These are phyloP conservation scores for Aspergillus sclerotialis DNA, from an alignment of 2,329 filamentous ascomycete genomes.

Conservation along the genomic window DNA sequence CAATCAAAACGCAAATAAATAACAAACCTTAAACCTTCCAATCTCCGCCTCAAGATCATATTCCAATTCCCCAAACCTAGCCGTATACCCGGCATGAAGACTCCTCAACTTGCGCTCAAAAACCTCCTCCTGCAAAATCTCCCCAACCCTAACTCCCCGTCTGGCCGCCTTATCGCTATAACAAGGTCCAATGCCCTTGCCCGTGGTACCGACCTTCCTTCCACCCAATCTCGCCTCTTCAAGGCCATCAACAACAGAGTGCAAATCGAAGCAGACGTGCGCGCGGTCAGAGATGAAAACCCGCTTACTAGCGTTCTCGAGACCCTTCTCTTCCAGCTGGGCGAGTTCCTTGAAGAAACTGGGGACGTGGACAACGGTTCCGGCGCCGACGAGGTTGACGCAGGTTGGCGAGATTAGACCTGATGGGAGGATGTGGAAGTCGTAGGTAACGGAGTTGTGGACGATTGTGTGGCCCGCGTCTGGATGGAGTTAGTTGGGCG, in stretches of 20 bases:
- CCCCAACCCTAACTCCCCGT: constrained; percentile 52
- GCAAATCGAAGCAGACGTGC: constrained; percentile 39
- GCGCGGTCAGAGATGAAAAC: constrained; percentile 42
- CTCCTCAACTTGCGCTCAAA: constrained; percentile 50
- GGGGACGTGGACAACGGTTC: constrained; percentile 41
- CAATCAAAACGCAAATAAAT: neutral
- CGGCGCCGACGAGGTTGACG: constrained; percentile 42
- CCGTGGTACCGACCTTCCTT: constrained; percentile 43
- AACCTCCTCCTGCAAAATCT: constrained; percentile 49
- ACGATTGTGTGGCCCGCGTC: constrained; percentile 44
- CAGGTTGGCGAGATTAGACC: constrained; percentile 39
- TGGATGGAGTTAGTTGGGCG: constrained; percentile 8
- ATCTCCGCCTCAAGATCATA: constrained; percentile 58
- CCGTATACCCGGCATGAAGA: constrained; percentile 47
- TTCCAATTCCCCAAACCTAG: constrained; percentile 52
- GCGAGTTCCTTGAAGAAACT: constrained; percentile 43
- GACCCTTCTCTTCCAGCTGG: constrained; percentile 37
- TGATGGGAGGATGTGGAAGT: constrained; percentile 44
- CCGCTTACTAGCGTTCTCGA: constrained; percentile 33
- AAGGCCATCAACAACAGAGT: constrained; percentile 40
- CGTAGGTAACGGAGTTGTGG: constrained; percentile 39
- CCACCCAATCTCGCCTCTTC: constrained; percentile 39
- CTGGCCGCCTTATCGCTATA: constrained; percentile 58
- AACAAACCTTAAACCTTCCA: constrained; percentile 45
- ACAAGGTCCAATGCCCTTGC: constrained; percentile 49